phyloP scores from a whole-genome alignment of 768 basidiomycete genomes.

The Leucosporidium creatinivorum region DNA sequence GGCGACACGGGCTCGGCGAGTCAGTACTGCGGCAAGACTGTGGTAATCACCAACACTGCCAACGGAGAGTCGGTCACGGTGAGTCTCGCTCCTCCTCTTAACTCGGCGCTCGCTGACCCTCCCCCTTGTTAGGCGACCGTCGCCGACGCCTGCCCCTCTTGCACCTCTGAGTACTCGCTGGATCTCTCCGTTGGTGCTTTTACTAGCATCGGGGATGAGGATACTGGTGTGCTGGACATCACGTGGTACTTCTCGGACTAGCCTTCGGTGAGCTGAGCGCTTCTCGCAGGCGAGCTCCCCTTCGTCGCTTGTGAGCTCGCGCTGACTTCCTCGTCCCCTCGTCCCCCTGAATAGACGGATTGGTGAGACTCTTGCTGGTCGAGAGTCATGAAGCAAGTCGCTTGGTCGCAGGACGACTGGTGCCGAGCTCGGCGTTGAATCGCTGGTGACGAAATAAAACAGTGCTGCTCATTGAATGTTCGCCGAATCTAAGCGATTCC shows the following conservation, averaged over 20 bases:
- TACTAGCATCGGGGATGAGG: constrained; percentile 11
- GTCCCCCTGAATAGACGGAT: too few species aligned
- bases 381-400: too few species aligned
- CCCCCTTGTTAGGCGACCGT: not conserved
- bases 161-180: not conserved
- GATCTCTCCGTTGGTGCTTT: constrained; percentile 14
- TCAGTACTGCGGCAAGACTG: constrained; percentile 56
- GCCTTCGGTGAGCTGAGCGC: not conserved
- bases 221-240: constrained; percentile 17
- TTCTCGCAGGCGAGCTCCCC: too few species aligned
- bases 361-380: too few species aligned
- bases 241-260: constrained; percentile 1
- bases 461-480: too few species aligned
- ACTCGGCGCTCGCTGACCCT: not conserved
- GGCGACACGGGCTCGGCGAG: constrained; percentile 46
- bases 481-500: too few species aligned
- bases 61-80: not conserved
- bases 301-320: too few species aligned
- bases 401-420: too few species aligned
- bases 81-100: not conserved
- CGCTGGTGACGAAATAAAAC: too few species aligned
- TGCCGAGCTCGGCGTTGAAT: too few species aligned
- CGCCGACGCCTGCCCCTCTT: constrained; percentile 16
- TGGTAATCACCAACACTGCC: constrained; percentile 57
- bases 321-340: too few species aligned